Evolutionary conservation across 352 stramenopile species (phyloP).

Genomic region (Pythium phragmitis): DNA sequence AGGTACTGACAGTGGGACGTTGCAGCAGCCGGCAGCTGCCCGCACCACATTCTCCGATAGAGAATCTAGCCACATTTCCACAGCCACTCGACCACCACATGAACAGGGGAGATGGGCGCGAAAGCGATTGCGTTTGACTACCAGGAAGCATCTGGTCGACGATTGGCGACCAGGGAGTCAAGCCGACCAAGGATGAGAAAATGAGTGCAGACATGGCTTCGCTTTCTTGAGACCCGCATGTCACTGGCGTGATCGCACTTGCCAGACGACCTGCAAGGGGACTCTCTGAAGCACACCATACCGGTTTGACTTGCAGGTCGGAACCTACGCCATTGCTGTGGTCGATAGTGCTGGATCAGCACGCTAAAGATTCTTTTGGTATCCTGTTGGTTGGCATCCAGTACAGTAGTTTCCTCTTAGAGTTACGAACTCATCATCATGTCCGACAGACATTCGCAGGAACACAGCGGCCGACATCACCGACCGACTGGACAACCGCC

Average conservation of each 20-base stretch:
- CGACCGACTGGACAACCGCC: no score
- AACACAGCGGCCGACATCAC: no score
- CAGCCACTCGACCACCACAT: background rate
- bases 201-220: background rate
- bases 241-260: background rate
- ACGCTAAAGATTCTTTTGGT: no score
- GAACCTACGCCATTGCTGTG: no score
- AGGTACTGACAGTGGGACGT: constrained; percentile 19
- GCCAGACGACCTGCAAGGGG: no score
- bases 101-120: background rate
- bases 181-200: background rate
- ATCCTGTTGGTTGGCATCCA: no score
- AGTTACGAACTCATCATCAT: no score
- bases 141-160: constrained; percentile 5
- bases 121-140: constrained; percentile 1
- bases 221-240: background rate
- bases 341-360: no score
- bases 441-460: no score
- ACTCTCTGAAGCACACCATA: no score
- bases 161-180: background rate
- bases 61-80: background rate
- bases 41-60: background rate
- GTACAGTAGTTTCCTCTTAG: no score
- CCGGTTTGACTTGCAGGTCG: no score
- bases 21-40: constrained; percentile 14